These are phyloP conservation scores for Penicillium sclerotiorum DNA, from an alignment of 2,329 filamentous ascomycete genomes.

Conservation along the genomic window DNA sequence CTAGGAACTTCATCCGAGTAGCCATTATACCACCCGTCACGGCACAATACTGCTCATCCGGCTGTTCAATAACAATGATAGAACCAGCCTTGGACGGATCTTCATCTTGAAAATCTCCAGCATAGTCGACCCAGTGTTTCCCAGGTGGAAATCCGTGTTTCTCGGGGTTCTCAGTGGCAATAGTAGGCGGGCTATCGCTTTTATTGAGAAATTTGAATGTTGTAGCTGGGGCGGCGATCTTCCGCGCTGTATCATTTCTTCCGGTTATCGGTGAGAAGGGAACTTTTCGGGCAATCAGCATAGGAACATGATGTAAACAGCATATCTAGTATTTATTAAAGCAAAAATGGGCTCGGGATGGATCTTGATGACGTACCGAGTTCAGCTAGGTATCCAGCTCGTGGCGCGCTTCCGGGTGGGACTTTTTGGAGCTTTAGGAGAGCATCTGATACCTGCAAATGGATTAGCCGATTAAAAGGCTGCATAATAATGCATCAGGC, in stretches of 20 bases:
- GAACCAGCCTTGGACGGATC: slow-evolving; percentile 54
- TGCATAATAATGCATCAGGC: too few relatives aligned
- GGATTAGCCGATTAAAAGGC: too few relatives aligned
- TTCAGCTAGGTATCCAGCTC: slow-evolving; percentile 69
- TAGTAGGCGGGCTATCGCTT: slow-evolving; percentile 43
- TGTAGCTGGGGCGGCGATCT: slow-evolving; percentile 46
- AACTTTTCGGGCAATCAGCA: slow-evolving; percentile 23
- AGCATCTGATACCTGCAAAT: slow-evolving; percentile 66
- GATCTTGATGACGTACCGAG: slow-evolving; percentile 44
- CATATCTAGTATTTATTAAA: background rate
- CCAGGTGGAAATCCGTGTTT: slow-evolving; percentile 58
- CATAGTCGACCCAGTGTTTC: slow-evolving; percentile 70
- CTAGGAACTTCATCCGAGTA: slow-evolving; percentile 65
- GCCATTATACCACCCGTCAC: slow-evolving; percentile 79
- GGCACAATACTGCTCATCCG: slow-evolving; percentile 66
- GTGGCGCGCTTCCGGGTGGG: slow-evolving; percentile 50
- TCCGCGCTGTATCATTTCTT: slow-evolving; percentile 30
- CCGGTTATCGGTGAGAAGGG: slow-evolving; percentile 39
- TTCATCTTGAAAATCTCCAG: slow-evolving; percentile 18
- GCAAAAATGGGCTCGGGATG: background rate
- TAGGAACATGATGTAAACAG: slow-evolving; percentile 1
- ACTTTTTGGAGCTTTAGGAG: slow-evolving; percentile 65
- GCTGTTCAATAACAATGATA: slow-evolving; percentile 69
- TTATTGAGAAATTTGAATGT: slow-evolving; percentile 63
- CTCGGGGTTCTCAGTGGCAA: slow-evolving; percentile 21